These are phyloP conservation scores for Dendrobium officinale DNA, from an alignment of 106 monocot genomes.

Conservation along the genomic window DNA sequence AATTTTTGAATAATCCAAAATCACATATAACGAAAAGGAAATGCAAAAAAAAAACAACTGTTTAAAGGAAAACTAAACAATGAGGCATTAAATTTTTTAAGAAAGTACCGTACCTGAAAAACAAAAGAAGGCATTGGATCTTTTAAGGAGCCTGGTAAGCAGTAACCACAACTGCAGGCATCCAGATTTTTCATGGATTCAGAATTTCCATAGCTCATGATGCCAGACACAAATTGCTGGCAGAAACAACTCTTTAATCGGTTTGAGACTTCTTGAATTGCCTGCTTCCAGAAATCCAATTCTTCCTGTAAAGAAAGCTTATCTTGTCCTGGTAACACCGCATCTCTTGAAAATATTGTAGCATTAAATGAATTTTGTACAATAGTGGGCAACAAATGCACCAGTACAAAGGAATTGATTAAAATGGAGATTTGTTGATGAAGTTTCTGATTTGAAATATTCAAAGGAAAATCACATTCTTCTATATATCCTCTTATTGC, in stretches of 20 bases:
- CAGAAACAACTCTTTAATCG: slow-evolving; percentile 21
- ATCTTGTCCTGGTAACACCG: neutral
- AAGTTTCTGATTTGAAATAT: slow-evolving; percentile 12
- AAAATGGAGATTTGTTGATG: slow-evolving; percentile 31
- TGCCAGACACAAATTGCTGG: slow-evolving; percentile 21
- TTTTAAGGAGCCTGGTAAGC: slow-evolving; percentile 4
- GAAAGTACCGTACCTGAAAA: slow-evolving; percentile 30
- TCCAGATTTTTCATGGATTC: slow-evolving; percentile 8
- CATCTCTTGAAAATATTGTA: slow-evolving; percentile 3
- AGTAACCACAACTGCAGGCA: neutral
- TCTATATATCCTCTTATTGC: slow-evolving; percentile 8
- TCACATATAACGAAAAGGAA: neutral
- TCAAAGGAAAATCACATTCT: slow-evolving; percentile 14
- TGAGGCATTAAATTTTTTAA: neutral
- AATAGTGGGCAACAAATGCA: slow-evolving; percentile 27
- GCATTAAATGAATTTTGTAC: slow-evolving; percentile 7
- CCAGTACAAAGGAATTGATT: slow-evolving; percentile 21
- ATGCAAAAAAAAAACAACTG: neutral
- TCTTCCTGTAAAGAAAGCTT: slow-evolving; percentile 12
- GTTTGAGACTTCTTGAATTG: slow-evolving; percentile 26
- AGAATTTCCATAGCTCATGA: slow-evolving; percentile 13
- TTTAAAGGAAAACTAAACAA: neutral
- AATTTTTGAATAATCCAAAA: neutral
- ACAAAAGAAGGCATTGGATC: slow-evolving; percentile 32
- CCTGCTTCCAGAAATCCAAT: slow-evolving; percentile 17